These are phyloP conservation scores for Herpetomonas samuelpessoai DNA, from an alignment of 208 protist species.

Conservation along the genomic window DNA sequence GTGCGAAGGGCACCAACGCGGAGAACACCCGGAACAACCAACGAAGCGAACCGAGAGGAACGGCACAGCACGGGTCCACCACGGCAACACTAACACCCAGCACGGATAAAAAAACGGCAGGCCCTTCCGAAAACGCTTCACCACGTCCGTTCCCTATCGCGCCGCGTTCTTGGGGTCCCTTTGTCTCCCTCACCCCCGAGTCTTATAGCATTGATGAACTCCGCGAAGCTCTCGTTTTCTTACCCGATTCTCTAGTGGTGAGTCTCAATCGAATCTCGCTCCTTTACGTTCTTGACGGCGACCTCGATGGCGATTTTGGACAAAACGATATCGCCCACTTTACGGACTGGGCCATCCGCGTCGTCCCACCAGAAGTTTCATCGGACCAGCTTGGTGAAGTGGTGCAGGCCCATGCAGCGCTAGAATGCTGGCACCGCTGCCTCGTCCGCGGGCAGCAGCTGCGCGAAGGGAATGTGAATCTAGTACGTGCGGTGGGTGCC, in stretches of 20 bases:
- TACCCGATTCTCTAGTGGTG: constrained; percentile 55
- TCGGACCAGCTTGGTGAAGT: constrained; percentile 51
- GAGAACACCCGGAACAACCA: too few species aligned
- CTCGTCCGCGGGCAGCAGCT: constrained; percentile 24
- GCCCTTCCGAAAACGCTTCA: too few species aligned
- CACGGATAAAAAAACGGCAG: too few species aligned
- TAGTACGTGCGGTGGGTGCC: not conserved
- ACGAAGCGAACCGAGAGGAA: too few species aligned
- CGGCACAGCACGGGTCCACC: too few species aligned
- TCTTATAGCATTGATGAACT: constrained; percentile 58
- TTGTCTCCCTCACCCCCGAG: constrained; percentile 30
- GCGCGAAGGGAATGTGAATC: not conserved
- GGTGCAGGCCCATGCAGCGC: constrained; percentile 41
- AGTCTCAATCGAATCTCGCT: constrained; percentile 52
- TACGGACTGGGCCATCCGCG: constrained; percentile 50
- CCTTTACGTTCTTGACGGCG: constrained; percentile 63
- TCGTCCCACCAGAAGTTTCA: constrained; percentile 24
- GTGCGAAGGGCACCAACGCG: too few species aligned
- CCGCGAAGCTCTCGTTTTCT: constrained; percentile 33
- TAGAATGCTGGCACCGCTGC: constrained; percentile 59
- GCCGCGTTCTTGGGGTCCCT: constrained; percentile 22
- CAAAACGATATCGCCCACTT: constrained; percentile 47
- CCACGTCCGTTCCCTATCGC: not conserved
- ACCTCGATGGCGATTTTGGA: constrained; percentile 57
- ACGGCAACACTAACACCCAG: too few species aligned